Evolutionary conservation across 176 grass and related monocot genomes (phyloP).

Genomic region (Metroxylon sagu): DNA sequence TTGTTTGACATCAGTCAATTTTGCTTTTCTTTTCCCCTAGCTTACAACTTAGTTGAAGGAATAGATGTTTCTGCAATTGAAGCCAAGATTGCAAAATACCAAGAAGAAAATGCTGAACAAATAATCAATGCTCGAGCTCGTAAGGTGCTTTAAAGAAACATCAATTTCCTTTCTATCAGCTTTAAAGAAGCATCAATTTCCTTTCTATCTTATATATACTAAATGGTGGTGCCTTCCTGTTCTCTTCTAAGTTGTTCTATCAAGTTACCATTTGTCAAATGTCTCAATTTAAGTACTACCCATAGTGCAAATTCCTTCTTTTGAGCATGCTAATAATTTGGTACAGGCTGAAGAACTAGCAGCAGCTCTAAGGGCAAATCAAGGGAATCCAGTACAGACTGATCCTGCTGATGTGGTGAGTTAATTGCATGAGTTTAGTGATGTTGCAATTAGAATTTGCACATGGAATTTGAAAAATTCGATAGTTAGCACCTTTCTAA

Average conservation of each 20-base stretch:
- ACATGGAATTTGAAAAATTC: too few relatives aligned
- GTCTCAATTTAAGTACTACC: too few relatives aligned
- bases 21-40: conserved; percentile 25
- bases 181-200: neutral
- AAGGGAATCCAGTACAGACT: conserved; percentile 42
- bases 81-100: conserved; percentile 63
- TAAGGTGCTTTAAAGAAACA: conserved; percentile 41
- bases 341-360: conserved; percentile 88
- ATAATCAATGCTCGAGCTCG: conserved; percentile 63
- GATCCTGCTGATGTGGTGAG: conserved; percentile 50
- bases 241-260: too few relatives aligned
- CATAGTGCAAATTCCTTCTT: neutral
- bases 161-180: neutral
- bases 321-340: conserved; percentile 5
- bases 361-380: conserved; percentile 63
- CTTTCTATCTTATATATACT: too few relatives aligned
- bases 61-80: conserved; percentile 65
- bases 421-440: neutral
- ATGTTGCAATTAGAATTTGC: too few relatives aligned
- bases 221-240: too few relatives aligned
- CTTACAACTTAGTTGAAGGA: conserved; percentile 70
- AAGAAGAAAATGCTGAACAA: conserved; percentile 73
- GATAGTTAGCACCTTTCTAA: too few relatives aligned
- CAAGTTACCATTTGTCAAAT: too few relatives aligned
- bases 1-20: too few relatives aligned